Evolutionary conservation across 225 moss, liverwort and hornwort genomes (phyloP).

Genomic region (Pseudoscleropodium purum): DNA sequence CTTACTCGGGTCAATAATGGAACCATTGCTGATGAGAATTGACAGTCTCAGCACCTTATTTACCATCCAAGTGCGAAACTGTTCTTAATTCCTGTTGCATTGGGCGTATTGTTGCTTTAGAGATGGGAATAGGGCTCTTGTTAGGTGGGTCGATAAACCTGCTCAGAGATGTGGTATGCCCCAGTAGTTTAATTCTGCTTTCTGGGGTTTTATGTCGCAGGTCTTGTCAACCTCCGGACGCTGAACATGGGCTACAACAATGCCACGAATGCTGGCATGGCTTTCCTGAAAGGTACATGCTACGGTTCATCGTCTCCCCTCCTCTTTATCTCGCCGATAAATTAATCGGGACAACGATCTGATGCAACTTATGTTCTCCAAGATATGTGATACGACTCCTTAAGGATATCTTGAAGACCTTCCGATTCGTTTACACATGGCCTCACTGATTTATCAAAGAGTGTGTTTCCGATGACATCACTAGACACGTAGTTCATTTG

Average conservation of each 20-base stretch:
- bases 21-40: background rate
- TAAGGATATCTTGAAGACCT: too few relatives aligned
- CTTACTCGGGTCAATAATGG: background rate
- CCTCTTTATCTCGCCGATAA: background rate
- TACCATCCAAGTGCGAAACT: background rate
- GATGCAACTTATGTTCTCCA: background rate
- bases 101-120: background rate
- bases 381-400: background rate
- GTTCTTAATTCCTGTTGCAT: background rate
- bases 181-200: background rate
- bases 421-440: background rate
- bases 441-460: background rate
- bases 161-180: background rate
- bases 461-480: background rate
- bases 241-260: slow-evolving; percentile 66
- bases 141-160: background rate
- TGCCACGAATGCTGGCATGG: slow-evolving; percentile 56
- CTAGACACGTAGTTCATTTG: background rate
- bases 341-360: background rate
- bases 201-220: slow-evolving; percentile 6
- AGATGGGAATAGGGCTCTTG: background rate
- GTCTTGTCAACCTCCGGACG: slow-evolving; percentile 48
- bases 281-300: slow-evolving; percentile 52
- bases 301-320: background rate
- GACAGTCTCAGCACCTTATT: background rate